phyloP scores from a whole-genome alignment of 2,329 filamentous ascomycete genomes.

The Hymenoscyphus occultus region DNA sequence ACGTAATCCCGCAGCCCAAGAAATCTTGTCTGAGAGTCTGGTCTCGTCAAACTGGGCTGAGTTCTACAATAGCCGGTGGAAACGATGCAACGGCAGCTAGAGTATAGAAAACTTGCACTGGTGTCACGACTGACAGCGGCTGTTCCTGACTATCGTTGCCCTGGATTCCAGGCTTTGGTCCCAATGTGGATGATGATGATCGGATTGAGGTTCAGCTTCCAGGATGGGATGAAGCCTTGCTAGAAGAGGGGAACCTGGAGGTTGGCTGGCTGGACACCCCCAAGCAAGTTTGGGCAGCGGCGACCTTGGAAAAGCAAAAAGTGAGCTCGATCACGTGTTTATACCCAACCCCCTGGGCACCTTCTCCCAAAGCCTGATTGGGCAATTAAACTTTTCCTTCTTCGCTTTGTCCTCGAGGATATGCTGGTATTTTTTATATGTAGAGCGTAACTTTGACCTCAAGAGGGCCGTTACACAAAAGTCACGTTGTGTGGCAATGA shows the following conservation, averaged over 20 bases:
- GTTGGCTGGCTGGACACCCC: background rate
- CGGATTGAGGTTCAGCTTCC: background rate
- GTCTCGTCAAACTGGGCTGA: slow-evolving; percentile 9
- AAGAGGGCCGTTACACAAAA: no score
- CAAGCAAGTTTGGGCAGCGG: background rate
- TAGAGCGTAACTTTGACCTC: no score
- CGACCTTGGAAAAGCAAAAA: background rate
- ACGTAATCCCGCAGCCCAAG: background rate
- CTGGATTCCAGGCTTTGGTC: background rate
- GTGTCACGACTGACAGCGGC: slow-evolving; percentile 17
- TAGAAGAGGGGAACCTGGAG: background rate
- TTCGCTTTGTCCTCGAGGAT: no score
- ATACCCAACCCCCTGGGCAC: no score
- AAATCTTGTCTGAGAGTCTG: background rate
- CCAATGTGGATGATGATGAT: background rate
- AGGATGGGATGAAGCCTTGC: background rate
- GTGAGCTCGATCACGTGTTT: no score
- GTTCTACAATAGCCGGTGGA: background rate
- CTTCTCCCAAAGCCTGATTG: no score
- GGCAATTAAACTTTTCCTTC: no score
- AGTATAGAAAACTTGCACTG: slow-evolving; percentile 4
- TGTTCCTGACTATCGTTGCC: slow-evolving; percentile 17
- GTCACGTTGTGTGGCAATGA: no score
- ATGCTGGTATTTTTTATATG: no score
- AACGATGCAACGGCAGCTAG: slow-evolving; percentile 16